These are phyloP conservation scores for Aegilops sharonensis DNA, from an alignment of 176 grass and related monocot species.

Conservation along the genomic window DNA sequence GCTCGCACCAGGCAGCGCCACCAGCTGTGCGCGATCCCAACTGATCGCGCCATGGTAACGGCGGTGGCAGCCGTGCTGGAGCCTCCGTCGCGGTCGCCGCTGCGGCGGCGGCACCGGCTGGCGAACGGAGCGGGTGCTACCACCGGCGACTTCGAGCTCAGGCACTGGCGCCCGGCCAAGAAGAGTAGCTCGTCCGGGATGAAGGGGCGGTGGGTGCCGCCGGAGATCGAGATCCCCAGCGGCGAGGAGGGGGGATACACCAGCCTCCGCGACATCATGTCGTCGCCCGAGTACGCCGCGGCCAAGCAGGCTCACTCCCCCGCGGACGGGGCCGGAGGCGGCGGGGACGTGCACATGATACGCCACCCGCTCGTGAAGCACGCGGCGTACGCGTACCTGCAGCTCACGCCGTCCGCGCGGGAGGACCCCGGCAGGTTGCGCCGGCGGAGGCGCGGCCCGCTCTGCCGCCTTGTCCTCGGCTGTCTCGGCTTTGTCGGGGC, in stretches of 20 bases:
- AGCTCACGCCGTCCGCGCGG: slow-evolving; percentile 47
- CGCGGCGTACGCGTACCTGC: slow-evolving; percentile 73
- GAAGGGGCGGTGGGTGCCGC: slow-evolving; percentile 26
- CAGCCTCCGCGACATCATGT: slow-evolving; percentile 83
- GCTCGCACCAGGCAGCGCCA: neutral
- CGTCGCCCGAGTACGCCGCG: slow-evolving; percentile 46
- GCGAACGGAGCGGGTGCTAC: neutral
- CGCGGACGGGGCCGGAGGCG: neutral
- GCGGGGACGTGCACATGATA: slow-evolving; percentile 66
- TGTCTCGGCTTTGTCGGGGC: slow-evolving; percentile 45
- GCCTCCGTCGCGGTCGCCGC: neutral
- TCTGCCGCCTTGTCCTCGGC: slow-evolving; percentile 23
- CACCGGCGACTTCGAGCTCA: slow-evolving; percentile 44
- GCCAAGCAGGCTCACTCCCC: slow-evolving; percentile 23
- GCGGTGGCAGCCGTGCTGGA: slow-evolving; percentile 41
- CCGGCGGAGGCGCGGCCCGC: neutral
- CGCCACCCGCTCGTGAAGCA: slow-evolving; percentile 79
- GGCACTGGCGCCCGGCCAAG: slow-evolving; percentile 39
- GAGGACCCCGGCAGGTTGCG: neutral
- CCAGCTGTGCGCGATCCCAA: neutral
- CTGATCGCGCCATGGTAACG: slow-evolving; percentile 31
- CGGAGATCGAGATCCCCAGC: slow-evolving; percentile 58
- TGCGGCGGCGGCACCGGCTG: slow-evolving; percentile 28
- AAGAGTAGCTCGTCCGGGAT: neutral
- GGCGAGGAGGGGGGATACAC: slow-evolving; percentile 40